Evolutionary conservation across 495 filamentous ascomycete genomes (phyloP).

Genomic region (Cetradonia linearis): DNA sequence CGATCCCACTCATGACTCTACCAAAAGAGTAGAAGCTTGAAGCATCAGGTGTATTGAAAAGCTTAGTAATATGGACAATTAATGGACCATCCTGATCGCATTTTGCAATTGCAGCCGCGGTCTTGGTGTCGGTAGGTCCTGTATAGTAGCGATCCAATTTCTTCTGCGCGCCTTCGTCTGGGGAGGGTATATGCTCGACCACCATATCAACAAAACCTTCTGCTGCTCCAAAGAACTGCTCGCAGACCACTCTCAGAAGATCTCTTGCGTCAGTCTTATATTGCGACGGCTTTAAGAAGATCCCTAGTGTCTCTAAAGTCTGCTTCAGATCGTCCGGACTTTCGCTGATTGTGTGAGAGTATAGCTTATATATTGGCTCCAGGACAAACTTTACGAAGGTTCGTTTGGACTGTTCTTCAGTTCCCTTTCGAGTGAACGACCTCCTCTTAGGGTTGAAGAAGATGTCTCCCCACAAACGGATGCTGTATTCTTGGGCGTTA

Average conservation of each 20-base stretch:
- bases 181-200: constrained; percentile 80
- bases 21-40: constrained; percentile 81
- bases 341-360: constrained; percentile 89
- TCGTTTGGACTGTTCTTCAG: constrained; percentile 71
- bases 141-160: constrained; percentile 84
- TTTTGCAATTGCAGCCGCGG: constrained; percentile 64
- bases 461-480: constrained; percentile 88
- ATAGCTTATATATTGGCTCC: constrained; percentile 96
- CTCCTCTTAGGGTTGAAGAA: constrained; percentile 87
- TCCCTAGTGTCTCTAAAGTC: constrained; percentile 70
- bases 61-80: constrained; percentile 81
- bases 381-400: constrained; percentile 91
- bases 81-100: constrained; percentile 88
- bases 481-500: constrained; percentile 67
- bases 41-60: constrained; percentile 82
- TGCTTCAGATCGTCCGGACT: constrained; percentile 76
- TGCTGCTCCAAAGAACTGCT: constrained; percentile 86
- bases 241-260: constrained; percentile 79
- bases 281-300: constrained; percentile 80
- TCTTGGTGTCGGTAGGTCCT: constrained; percentile 80
- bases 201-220: constrained; percentile 95
- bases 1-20: constrained; percentile 87
- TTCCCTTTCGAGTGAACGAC: constrained; percentile 77
- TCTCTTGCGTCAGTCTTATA: constrained; percentile 83
- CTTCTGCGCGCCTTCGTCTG: constrained; percentile 63